phyloP scores from a whole-genome alignment of 345 rosid species.

The Bruguiera gymnorhiza region DNA sequence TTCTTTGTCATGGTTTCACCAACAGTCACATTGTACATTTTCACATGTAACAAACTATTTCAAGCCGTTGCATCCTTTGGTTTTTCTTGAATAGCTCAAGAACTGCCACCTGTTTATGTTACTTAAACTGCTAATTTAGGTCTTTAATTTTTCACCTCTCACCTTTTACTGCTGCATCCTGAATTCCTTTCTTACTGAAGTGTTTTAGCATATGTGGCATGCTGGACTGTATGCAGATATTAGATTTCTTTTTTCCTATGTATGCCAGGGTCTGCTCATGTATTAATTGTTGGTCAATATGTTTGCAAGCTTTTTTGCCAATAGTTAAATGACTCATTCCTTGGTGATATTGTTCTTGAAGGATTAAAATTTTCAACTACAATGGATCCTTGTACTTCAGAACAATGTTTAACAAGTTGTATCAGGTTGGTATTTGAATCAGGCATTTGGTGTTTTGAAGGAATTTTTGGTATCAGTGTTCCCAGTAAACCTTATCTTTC shows the following conservation, averaged over 20 bases:
- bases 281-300: neutral
- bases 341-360: constrained; percentile 33
- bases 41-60: neutral
- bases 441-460: neutral
- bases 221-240: neutral
- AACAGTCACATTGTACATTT: too few relatives aligned
- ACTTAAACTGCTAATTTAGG: neutral
- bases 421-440: constrained; percentile 54
- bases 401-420: constrained; percentile 81
- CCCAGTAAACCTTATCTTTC: constrained; percentile 3
- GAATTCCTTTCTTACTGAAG: neutral
- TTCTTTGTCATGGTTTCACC: too few relatives aligned
- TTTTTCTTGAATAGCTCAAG: neutral
- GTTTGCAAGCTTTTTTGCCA: neutral
- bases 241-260: neutral
- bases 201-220: neutral
- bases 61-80: neutral
- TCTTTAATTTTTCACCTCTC: neutral
- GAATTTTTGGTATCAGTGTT: neutral
- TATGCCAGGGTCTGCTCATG: neutral
- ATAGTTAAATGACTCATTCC: constrained; percentile 3
- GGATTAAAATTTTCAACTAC: constrained; percentile 79
- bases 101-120: neutral
- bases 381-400: constrained; percentile 73
- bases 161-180: neutral